These are phyloP conservation scores for Xylaria telfairii DNA, from an alignment of 495 filamentous ascomycete species.

Conservation along the genomic window DNA sequence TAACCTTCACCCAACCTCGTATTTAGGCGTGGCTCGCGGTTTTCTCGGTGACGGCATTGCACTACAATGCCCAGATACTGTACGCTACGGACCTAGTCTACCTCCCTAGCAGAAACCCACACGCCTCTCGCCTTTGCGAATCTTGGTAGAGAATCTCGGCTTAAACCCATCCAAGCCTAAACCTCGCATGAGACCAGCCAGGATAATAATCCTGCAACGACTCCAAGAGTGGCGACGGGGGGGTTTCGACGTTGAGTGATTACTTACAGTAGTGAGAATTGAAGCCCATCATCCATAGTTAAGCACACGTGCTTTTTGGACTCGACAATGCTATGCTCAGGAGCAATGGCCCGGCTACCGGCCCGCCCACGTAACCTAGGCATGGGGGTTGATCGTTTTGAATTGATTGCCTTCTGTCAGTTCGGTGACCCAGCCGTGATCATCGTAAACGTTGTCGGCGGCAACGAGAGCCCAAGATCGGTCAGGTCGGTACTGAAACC, in stretches of 20 bases:
- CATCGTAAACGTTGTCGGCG: slow-evolving; percentile 1
- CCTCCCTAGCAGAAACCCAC: too few species aligned
- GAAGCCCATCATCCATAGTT: neutral
- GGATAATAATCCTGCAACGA: slow-evolving; percentile 2
- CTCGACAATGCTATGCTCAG: slow-evolving; percentile 13
- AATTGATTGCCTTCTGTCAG: slow-evolving; percentile 12
- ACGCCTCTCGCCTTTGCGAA: neutral
- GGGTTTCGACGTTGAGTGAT: slow-evolving; percentile 4
- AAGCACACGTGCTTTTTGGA: neutral
- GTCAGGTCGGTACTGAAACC: neutral
- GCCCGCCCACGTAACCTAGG: slow-evolving; percentile 5
- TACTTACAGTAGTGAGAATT: neutral
- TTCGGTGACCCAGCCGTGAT: neutral
- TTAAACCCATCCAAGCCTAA: neutral
- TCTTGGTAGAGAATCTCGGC: slow-evolving; percentile 5
- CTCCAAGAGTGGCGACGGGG: neutral
- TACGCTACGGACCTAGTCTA: neutral
- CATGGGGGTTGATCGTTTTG: slow-evolving; percentile 2
- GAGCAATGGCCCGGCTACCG: slow-evolving; percentile 4
- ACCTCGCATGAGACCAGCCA: neutral
- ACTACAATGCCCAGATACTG: neutral
- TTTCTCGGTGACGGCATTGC: slow-evolving; percentile 1
- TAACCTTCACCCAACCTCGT: neutral
- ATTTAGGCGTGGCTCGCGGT: neutral
- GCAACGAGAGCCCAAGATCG: neutral